phyloP scores from a whole-genome alignment of 768 basidiomycete species.

The Mycena rebaudengoi region DNA sequence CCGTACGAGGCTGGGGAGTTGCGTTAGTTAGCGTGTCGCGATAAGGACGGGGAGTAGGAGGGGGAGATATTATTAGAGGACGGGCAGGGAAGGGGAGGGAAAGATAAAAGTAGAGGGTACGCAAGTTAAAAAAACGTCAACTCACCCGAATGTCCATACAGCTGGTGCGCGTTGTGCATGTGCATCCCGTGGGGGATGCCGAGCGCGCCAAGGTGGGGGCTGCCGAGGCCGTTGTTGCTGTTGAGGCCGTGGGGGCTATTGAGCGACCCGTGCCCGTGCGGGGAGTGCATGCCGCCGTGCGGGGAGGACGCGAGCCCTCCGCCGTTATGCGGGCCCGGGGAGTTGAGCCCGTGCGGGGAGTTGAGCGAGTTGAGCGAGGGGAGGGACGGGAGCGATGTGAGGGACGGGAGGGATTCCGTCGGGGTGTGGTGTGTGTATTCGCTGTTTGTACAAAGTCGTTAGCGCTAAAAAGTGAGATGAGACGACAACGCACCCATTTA shows the following conservation, averaged over 20 bases:
- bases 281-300: too few species aligned
- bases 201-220: background rate
- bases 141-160: background rate
- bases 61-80: too few species aligned
- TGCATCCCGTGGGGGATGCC: background rate
- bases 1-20: too few species aligned
- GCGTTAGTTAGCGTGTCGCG: too few species aligned
- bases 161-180: background rate
- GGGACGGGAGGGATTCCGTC: slow-evolving; percentile 24
- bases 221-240: background rate
- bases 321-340: slow-evolving; percentile 31
- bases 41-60: too few species aligned
- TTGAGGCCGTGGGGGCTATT: slow-evolving; percentile 4
- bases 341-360: slow-evolving; percentile 32
- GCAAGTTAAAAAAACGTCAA: too few species aligned
- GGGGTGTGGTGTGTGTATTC: slow-evolving; percentile 24
- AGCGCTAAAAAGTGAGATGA: background rate
- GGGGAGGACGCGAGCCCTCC: slow-evolving; percentile 22
- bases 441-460: background rate
- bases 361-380: slow-evolving; percentile 43
- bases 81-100: too few species aligned
- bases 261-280: slow-evolving; percentile 36
- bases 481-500: slow-evolving; percentile 13
- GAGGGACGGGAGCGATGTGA: slow-evolving; percentile 25
- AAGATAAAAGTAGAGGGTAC: too few species aligned